Evolutionary conservation across 2,329 filamentous ascomycete genomes (phyloP), one percentile per base, ranked within the genome.

Genomic region (Sporothrix luriei): DNA sequence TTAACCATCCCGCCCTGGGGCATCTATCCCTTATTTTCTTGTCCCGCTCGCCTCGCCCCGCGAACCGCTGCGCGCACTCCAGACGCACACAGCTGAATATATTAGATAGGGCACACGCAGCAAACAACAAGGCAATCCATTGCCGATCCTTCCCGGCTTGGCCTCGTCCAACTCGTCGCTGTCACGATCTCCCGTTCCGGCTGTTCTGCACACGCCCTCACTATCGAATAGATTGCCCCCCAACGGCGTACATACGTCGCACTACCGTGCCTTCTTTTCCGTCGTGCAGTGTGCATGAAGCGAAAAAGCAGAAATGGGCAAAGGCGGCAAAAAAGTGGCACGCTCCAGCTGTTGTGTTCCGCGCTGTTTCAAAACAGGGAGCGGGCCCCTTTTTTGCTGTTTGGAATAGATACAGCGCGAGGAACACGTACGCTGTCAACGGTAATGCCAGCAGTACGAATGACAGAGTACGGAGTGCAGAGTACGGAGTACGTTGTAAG

Each of bases 361-460:
- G 48, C n/a, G n/a, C 51, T 46, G 65, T 67, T 67, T 54, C 65
- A 46, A 66, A 67, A 43, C 64, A 55, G 48, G 62, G 62, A 52
- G 29, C 62, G 3, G 16, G 7, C 26, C 29, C 21, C 14, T 43
- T 13, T 21, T 29, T 51, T 21, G 26, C 16, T 52, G 62, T 66
- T 52, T 66, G 62, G 48, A 26, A 54, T 66, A 52, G 13, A 21
- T 11, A 64, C 24, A 26, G 21, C 40, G 4, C 40, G 14, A 13
- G 40, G 11, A 16, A 43, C 4, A 43, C 40, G 1, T 43, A 16
- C 61, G 29, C n/a, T 43, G 16, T 7, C 57, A 62, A 62, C 26
- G n/a, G 2, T 7, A 11, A 19, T 57, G 54, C 54, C n/a, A 16
- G 55, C 29, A 61, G 38, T 4, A 61, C 14, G n/a, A n/a, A n/a